Evolutionary conservation across 805 yeast genomes (phyloP), one percentile per base, ranked within the genome.

Genomic region (Cephaloascus albidus): DNA sequence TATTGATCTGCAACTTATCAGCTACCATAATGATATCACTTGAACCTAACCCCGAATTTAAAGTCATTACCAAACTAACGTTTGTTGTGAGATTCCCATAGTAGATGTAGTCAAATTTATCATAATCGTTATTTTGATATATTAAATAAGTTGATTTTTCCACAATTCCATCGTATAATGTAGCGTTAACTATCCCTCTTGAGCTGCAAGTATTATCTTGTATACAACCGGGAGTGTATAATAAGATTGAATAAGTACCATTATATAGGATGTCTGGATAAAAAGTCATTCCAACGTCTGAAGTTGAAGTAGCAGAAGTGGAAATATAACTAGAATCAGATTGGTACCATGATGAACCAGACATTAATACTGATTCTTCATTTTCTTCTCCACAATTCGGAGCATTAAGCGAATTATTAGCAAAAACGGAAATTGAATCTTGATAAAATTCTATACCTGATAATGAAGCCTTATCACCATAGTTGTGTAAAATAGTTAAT

Each of bases 171-270:
- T 74, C 72, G 45, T 58, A 63, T 2, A 89, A 64, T 0, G 94
- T 72, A 0, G 81, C 96, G 49, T 85, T 85, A 3, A 85, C 90
- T 19, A 76, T 71, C 10, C 95, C 90, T 53, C 98, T 72, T 17
- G 61, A 42, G 18, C 54, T 47, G 60, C 98, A 93, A 0, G 93
- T 71, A 37, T 63, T 58, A 53, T 85, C 95, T 3, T 49, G 54
- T 1, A 56, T 39, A 61, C 98, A 93, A 0, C 97, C 97, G 0
- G 96, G 96, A 1, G 98, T 93, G 49, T 76, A 81, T 37, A 89
- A 49, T 38, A 76, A 63, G 18, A 93, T 67, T 0, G 85, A 65
- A 56, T 87, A 93, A 43, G 77, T 68, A 8, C 97, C 97, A 0
- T 85, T 67, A 45, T 76, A 72, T 1, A 83, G 65, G 16, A 87